These are phyloP conservation scores for Penicillium psychrosexuale DNA, from an alignment of 2,329 filamentous ascomycete genomes.

Conservation along the genomic window DNA sequence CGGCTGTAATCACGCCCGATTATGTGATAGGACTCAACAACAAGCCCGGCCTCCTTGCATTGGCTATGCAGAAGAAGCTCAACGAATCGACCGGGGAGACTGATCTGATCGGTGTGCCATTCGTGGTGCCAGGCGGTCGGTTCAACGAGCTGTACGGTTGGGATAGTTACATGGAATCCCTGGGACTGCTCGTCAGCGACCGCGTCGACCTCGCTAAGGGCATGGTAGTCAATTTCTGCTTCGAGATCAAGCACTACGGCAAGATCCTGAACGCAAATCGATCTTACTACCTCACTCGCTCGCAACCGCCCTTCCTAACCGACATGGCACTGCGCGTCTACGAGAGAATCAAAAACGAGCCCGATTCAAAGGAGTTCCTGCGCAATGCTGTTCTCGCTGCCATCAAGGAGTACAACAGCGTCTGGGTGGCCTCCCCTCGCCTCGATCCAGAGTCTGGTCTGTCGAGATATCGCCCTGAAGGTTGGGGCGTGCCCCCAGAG, in stretches of 20 bases:
- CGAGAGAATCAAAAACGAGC: constrained; percentile 85
- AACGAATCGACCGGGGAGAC: constrained; percentile 67
- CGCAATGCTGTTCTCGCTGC: constrained; percentile 77
- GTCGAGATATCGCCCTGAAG: constrained; percentile 79
- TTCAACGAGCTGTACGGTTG: constrained; percentile 99
- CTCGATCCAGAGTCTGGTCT: constrained; percentile 74
- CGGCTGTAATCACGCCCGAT: constrained; percentile 70
- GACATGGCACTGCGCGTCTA: constrained; percentile 96
- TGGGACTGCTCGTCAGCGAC: constrained; percentile 82
- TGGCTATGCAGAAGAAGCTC: constrained; percentile 76
- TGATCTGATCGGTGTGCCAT: constrained; percentile 76
- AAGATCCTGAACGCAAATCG: constrained; percentile 97
- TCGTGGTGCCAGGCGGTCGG: constrained; percentile 93
- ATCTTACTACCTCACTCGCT: constrained; percentile 90
- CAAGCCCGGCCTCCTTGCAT: constrained; percentile 82
- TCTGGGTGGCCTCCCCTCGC: constrained; percentile 78
- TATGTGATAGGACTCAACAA: constrained; percentile 79
- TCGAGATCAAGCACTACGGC: constrained; percentile 96
- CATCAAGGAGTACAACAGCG: constrained; percentile 92
- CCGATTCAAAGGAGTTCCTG: constrained; percentile 76
- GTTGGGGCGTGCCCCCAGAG: constrained; percentile 83
- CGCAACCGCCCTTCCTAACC: constrained; percentile 93
- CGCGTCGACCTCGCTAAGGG: constrained; percentile 82
- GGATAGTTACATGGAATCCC: constrained; percentile 98
- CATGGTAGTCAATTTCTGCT: constrained; percentile 96